phyloP scores from a whole-genome alignment of 179 eudicot genomes.

The Nepenthes alata region DNA sequence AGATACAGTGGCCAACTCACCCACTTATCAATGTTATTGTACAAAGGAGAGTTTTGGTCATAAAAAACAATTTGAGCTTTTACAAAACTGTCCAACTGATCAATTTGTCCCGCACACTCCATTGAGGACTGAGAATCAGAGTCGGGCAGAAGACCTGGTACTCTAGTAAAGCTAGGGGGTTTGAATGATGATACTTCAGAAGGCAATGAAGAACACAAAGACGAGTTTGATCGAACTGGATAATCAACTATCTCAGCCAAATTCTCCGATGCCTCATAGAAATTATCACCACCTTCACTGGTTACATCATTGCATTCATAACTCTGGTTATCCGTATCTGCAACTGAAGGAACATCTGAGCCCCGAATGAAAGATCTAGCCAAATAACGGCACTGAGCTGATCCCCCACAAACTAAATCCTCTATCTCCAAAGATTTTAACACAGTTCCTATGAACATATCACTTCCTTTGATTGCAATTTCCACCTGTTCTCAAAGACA shows the following conservation, averaged over 20 bases:
- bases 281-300: slow-evolving; percentile 70
- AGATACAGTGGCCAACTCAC: slow-evolving; percentile 27
- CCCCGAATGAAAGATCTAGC: slow-evolving; percentile 76
- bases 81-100: slow-evolving; percentile 76
- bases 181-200: slow-evolving; percentile 31
- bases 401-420: slow-evolving; percentile 61
- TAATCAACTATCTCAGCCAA: slow-evolving; percentile 50
- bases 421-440: slow-evolving; percentile 88
- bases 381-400: slow-evolving; percentile 44
- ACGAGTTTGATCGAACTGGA: slow-evolving; percentile 17
- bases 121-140: slow-evolving; percentile 25
- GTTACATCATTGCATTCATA: slow-evolving; percentile 23
- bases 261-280: slow-evolving; percentile 80
- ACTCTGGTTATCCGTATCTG: slow-evolving; percentile 23
- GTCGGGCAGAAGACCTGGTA: slow-evolving; percentile 64
- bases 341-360: slow-evolving; percentile 33
- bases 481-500: slow-evolving; percentile 57
- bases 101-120: slow-evolving; percentile 26
- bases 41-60: slow-evolving; percentile 70
- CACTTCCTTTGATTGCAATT: slow-evolving; percentile 57
- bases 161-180: slow-evolving; percentile 59
- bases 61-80: slow-evolving; percentile 83
- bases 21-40: slow-evolving; percentile 51
- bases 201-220: slow-evolving; percentile 12
- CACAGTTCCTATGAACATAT: slow-evolving; percentile 83